These are phyloP conservation scores for Globisporangium ultimum DNA, from an alignment of 352 stramenopile genomes.

Conservation along the genomic window DNA sequence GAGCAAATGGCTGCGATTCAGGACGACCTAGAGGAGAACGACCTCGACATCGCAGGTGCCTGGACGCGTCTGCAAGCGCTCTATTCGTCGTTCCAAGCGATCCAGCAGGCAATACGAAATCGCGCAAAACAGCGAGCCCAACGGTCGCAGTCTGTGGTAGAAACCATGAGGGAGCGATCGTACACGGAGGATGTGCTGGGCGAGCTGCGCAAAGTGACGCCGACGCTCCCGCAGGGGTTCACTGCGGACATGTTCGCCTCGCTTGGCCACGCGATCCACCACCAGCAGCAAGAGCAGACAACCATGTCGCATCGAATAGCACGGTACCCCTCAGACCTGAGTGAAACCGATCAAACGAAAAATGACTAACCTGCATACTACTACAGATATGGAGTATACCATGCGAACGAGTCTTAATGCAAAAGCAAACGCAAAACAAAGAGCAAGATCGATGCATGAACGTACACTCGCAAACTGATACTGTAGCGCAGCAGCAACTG, in stretches of 20 bases:
- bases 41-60: conserved; percentile 18
- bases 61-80: conserved; percentile 34
- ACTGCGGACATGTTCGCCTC: conserved; percentile 62
- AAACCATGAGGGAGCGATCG: conserved; percentile 18
- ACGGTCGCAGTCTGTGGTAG: conserved; percentile 16
- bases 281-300: conserved; percentile 18
- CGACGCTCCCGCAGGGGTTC: conserved; percentile 45
- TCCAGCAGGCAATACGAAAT: conserved; percentile 30
- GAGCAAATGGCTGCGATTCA: conserved; percentile 24
- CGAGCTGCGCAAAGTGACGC: conserved; percentile 34
- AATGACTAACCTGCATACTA: background rate
- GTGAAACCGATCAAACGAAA: background rate
- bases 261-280: conserved; percentile 48
- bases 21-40: conserved; percentile 18
- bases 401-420: background rate
- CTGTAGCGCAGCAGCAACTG: too few species aligned
- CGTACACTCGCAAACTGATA: too few species aligned
- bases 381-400: background rate
- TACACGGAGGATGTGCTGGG: conserved; percentile 19
- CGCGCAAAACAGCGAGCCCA: conserved; percentile 21
- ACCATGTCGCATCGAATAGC: conserved; percentile 1
- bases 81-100: conserved; percentile 38
- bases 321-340: background rate
- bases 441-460: too few species aligned
- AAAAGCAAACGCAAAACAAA: background rate